phyloP scores from a whole-genome alignment of 148 eudicot genomes.

The Spergularia marina region DNA sequence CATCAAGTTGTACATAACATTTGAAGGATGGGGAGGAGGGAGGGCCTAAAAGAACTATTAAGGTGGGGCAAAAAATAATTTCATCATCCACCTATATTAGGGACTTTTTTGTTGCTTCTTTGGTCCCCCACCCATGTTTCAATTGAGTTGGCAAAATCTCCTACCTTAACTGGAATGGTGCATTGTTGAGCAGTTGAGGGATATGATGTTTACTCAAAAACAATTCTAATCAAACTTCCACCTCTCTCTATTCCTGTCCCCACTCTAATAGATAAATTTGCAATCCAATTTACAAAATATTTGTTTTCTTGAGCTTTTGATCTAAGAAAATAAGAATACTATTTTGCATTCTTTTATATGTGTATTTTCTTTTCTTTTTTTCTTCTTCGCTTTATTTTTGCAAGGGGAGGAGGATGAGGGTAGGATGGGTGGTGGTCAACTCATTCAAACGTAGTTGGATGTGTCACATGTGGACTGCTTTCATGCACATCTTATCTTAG shows the following conservation, averaged over 20 bases:
- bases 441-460: constrained; percentile 21
- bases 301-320: background rate
- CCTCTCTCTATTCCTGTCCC: constrained; percentile 17
- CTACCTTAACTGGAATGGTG: constrained; percentile 20
- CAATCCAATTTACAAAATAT: background rate
- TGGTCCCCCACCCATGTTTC: constrained; percentile 37
- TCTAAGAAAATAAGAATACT: too few relatives aligned
- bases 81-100: constrained; percentile 21
- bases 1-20: background rate
- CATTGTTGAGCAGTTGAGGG: constrained; percentile 24
- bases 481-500: constrained; percentile 33
- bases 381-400: background rate
- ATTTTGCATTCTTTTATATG: background rate
- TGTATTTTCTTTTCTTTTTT: background rate
- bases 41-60: constrained; percentile 5
- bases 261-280: constrained; percentile 9
- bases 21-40: background rate
- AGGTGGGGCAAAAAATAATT: constrained; percentile 22
- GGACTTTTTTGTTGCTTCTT: constrained; percentile 24
- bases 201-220: background rate
- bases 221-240: constrained; percentile 3
- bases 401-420: background rate
- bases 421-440: constrained; percentile 24
- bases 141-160: constrained; percentile 33
- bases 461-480: constrained; percentile 36